A percentile compares a stretch with the other conserved stretches of the same genome.
These are phyloP conservation scores for Zygoascus meyerae DNA, from an alignment of 1,139 yeast species.

Conservation along the genomic window DNA sequence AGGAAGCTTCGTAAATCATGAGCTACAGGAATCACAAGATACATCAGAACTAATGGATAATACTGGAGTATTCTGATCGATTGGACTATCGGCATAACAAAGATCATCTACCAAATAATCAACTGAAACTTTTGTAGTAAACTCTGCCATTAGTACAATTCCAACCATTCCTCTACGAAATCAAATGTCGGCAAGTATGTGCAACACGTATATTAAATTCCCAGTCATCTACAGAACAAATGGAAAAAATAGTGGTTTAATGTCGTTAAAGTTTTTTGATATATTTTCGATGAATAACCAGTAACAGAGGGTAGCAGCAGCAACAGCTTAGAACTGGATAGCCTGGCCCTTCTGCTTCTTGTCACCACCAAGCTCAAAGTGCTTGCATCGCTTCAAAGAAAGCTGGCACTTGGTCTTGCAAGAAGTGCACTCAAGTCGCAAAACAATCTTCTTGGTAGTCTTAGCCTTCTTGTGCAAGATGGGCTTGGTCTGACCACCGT, in stretches of 20 bases:
- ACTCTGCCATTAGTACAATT: too few species aligned
- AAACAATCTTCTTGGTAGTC: conserved; percentile 99
- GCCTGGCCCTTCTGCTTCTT: conserved; percentile 99
- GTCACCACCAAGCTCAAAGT: conserved; percentile 99
- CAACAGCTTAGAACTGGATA: conserved; percentile 67
- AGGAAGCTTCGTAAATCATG: too few species aligned
- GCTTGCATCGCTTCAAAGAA: conserved; percentile 99
- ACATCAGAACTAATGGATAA: too few species aligned
- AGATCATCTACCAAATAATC: too few species aligned
- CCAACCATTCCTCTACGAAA: too few species aligned
- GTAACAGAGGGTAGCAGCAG: neutral
- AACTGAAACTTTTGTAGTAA: too few species aligned
- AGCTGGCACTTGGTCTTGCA: conserved; percentile 99
- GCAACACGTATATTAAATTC: conserved; percentile 4
- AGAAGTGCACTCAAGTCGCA: conserved; percentile 96
- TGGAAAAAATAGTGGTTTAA: conserved; percentile 2
- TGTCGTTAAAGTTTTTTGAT: conserved; percentile 7
- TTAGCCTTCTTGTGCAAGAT: conserved; percentile 99
- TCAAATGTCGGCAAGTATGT: neutral
- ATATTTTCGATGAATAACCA: neutral
- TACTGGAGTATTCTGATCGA: too few species aligned
- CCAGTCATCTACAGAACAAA: conserved; percentile 4
- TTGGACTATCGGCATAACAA: too few species aligned
- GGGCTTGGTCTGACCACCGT: conserved; percentile 99
- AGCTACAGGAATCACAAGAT: too few species aligned